Percentiles rank a stretch among this genome's conserved stretches.
phyloP scores from a whole-genome alignment of 768 basidiomycete species.

The Kondoa subrosea region DNA sequence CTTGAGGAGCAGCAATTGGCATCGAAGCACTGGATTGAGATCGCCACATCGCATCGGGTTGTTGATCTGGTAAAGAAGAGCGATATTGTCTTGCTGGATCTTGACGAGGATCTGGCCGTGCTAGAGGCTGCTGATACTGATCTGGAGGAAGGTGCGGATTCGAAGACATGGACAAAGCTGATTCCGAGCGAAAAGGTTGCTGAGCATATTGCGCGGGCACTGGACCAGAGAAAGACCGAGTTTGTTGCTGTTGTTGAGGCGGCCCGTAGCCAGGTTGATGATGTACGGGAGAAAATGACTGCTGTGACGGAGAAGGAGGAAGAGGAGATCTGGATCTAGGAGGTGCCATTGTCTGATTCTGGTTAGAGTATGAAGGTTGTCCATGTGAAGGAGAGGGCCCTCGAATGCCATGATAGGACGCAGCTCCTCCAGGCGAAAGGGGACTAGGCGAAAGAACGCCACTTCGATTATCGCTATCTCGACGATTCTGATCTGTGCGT shows the following conservation, averaged over 20 bases:
- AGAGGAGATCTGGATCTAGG: background rate
- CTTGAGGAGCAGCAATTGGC: background rate
- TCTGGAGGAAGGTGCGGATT: background rate
- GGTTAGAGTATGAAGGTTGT: too few species aligned
- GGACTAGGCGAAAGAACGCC: background rate
- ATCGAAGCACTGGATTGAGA: background rate
- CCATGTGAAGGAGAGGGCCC: too few species aligned
- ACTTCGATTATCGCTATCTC: background rate
- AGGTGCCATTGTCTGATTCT: background rate
- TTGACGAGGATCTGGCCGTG: background rate
- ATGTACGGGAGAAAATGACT: background rate
- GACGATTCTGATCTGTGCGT: conserved; percentile 9
- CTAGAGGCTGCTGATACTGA: background rate
- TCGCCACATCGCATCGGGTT: background rate
- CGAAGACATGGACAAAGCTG: background rate
- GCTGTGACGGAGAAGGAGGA: background rate
- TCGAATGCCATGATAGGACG: background rate
- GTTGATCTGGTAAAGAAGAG: background rate
- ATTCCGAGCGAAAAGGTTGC: background rate
- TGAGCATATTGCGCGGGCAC: background rate
- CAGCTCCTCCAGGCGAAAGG: background rate
- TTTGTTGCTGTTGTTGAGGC: background rate
- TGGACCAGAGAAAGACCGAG: too few species aligned
- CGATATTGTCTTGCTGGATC: background rate
- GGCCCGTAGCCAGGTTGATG: background rate